Conservation (phyloP, 2,329 filamentous ascomycete genomes). For the Chrysoporthe deuterocubensis region DNA sequence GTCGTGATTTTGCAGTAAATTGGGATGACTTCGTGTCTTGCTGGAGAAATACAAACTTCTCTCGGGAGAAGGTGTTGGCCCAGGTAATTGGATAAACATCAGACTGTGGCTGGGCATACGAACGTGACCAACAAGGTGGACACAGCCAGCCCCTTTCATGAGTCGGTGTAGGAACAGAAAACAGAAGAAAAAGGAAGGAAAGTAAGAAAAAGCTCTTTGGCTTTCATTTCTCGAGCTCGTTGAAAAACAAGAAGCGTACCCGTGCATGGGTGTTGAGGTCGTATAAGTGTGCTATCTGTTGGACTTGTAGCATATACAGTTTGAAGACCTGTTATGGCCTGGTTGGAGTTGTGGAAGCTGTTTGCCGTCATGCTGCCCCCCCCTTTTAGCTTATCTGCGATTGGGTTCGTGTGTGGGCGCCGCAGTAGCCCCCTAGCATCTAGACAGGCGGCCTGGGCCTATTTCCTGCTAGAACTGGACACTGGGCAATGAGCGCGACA, state of each 20-base stretch:
- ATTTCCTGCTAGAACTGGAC: constrained; percentile 4
- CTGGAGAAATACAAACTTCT: constrained; percentile 72
- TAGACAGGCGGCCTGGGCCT: neutral
- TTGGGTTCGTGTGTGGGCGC: neutral
- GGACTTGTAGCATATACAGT: neutral
- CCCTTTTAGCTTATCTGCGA: constrained; percentile 14
- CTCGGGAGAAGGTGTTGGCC: constrained; percentile 48
- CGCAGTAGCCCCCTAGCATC: constrained; percentile 4
- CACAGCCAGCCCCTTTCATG: neutral
- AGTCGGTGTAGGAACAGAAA: neutral
- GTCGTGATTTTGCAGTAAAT: constrained; percentile 59
- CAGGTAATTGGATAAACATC: constrained; percentile 36
- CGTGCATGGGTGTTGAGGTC: neutral
- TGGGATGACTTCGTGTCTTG: constrained; percentile 81
- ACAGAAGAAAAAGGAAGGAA: no score
- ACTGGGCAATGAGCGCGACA: neutral
- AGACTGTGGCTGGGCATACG: constrained; percentile 49
- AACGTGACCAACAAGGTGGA: neutral
- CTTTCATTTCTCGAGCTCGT: neutral
- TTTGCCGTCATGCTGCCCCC: constrained; percentile 10
- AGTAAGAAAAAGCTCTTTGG: neutral
- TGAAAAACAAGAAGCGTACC: neutral
- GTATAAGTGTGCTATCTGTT: neutral
- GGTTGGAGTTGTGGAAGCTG: neutral
- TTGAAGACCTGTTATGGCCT: neutral